Conservation (phyloP, 2,329 filamentous ascomycete genomes). For the Monilinia fructigena region DNA sequence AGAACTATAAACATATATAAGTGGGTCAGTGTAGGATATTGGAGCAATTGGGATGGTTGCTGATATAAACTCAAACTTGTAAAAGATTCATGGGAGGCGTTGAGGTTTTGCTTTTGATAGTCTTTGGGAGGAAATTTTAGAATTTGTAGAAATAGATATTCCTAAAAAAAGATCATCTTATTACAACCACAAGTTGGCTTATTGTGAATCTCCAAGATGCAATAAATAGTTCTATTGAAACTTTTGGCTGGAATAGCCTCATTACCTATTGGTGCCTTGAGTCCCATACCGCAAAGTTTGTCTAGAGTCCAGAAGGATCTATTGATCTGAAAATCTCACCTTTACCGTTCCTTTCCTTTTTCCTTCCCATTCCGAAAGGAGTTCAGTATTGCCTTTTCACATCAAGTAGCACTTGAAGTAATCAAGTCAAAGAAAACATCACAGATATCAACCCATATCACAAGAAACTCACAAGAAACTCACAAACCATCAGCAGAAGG, state of each 20-base stretch:
- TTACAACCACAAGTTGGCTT: background rate
- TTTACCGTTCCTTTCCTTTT: too few species aligned
- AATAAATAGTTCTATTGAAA: background rate
- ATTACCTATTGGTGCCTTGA: background rate
- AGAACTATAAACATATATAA: conserved; percentile 26
- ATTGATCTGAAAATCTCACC: too few species aligned
- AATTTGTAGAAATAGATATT: background rate
- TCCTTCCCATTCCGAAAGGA: too few species aligned
- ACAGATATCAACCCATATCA: too few species aligned
- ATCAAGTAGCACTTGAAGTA: too few species aligned
- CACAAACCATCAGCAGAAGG: too few species aligned
- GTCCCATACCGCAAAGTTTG: background rate
- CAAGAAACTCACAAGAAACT: too few species aligned
- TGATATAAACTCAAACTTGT: background rate
- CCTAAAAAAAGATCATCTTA: background rate
- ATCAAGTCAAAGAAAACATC: too few species aligned
- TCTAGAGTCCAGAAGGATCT: too few species aligned
- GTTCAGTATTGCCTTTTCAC: too few species aligned
- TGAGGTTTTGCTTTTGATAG: background rate
- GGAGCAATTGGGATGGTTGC: background rate
- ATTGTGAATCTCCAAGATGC: background rate
- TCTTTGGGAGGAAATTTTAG: background rate
- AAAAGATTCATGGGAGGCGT: background rate
- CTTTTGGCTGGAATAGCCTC: background rate
- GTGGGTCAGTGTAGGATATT: conserved; percentile 12